Conservation (phyloP, 306 rosid species). For the Fagus sylvatica region DNA sequence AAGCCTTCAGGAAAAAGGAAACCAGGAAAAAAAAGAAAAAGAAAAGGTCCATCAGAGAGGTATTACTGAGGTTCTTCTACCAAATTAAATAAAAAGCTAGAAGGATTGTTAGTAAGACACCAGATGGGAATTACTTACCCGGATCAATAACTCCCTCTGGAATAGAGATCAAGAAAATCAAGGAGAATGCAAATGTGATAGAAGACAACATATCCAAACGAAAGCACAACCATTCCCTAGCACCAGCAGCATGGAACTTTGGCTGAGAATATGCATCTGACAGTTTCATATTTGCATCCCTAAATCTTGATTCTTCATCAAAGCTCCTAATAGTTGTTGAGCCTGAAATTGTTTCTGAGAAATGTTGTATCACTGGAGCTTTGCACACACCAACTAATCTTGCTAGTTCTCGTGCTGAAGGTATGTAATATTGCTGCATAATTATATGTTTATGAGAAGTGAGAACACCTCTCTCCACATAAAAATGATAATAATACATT, state of each 20-base stretch:
- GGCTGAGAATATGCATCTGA: conserved; percentile 59
- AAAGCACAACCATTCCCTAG: conserved; percentile 67
- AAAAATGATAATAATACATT: background rate
- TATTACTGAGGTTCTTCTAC: background rate
- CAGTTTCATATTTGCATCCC: conserved; percentile 54
- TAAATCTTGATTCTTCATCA: conserved; percentile 61
- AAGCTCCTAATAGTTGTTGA: conserved; percentile 63
- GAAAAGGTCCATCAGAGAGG: background rate
- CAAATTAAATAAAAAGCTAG: background rate
- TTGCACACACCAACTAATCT: conserved; percentile 68
- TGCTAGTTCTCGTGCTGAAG: conserved; percentile 62
- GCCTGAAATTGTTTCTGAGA: conserved; percentile 76
- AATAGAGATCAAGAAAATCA: conserved; percentile 60
- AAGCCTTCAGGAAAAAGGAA: conserved; percentile 38
- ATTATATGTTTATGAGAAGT: conserved; percentile 1
- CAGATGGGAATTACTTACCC: conserved; percentile 32
- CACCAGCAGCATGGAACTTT: conserved; percentile 47
- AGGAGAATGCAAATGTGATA: conserved; percentile 51
- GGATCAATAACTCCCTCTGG: conserved; percentile 61
- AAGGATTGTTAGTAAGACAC: background rate
- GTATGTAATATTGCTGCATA: conserved; percentile 40
- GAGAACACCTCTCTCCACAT: background rate
- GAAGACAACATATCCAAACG: conserved; percentile 62
- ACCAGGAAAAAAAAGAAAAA: background rate
- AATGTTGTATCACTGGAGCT: conserved; percentile 75